Evolutionary conservation across 768 basidiomycete genomes (phyloP).

Genomic region (Mycena capillaripes): DNA sequence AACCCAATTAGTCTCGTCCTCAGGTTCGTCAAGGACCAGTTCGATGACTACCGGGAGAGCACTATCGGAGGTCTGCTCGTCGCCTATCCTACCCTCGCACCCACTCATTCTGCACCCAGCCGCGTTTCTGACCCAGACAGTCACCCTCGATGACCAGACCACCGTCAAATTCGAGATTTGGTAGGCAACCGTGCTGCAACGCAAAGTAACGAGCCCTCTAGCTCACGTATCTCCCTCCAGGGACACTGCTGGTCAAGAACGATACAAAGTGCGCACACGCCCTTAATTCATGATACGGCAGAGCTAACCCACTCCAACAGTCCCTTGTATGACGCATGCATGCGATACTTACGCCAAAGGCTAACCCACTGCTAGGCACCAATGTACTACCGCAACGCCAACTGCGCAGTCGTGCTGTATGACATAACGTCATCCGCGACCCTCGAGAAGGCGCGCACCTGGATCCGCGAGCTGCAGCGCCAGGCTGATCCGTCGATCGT

Average conservation of each 20-base stretch:
- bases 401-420: constrained; percentile 95
- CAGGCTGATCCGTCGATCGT: constrained; percentile 98
- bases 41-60: constrained; percentile 95
- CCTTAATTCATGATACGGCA: constrained; percentile 27
- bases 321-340: constrained; percentile 53
- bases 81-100: constrained; percentile 19
- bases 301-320: constrained; percentile 40
- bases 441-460: constrained; percentile 94
- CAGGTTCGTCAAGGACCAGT: constrained; percentile 96
- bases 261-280: constrained; percentile 79
- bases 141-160: constrained; percentile 89
- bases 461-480: constrained; percentile 97
- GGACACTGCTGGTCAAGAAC: constrained; percentile 97
- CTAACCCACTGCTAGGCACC: constrained; percentile 73
- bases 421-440: constrained; percentile 95
- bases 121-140: constrained; percentile 98
- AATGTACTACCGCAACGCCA: constrained; percentile 97
- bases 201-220: neutral
- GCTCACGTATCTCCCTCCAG: constrained; percentile 52
- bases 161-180: constrained; percentile 99
- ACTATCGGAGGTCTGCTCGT: constrained; percentile 84
- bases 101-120: constrained; percentile 61
- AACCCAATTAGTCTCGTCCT: constrained; percentile 81
- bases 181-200: constrained; percentile 57
- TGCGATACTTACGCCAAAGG: constrained; percentile 19